Percentiles rank a stretch among this genome's conserved stretches.
These are phyloP conservation scores for Talaromyces sp. DNA, from an alignment of 2,329 filamentous ascomycete genomes.

Conservation along the genomic window DNA sequence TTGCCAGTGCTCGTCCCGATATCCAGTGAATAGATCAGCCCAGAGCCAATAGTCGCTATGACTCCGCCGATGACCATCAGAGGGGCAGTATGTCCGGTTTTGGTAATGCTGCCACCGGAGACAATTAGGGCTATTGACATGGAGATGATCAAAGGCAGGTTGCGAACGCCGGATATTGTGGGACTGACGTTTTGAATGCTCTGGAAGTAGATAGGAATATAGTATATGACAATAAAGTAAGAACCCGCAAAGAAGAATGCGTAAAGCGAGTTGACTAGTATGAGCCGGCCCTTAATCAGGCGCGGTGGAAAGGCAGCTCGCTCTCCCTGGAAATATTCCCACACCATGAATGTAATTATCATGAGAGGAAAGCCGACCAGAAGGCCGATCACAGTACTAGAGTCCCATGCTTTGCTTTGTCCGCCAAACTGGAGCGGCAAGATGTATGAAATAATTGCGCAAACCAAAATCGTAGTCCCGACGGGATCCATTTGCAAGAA, in stretches of 20 bases:
- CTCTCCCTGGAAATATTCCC: slow-evolving; percentile 16
- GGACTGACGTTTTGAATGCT: slow-evolving; percentile 25
- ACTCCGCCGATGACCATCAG: neutral
- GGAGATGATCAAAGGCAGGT: slow-evolving; percentile 36
- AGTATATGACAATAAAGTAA: slow-evolving; percentile 35
- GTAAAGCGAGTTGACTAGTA: slow-evolving; percentile 32
- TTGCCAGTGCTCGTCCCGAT: slow-evolving; percentile 21
- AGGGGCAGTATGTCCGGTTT: neutral
- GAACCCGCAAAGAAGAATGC: slow-evolving; percentile 34
- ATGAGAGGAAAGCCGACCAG: slow-evolving; percentile 22
- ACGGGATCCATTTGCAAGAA: slow-evolving; percentile 25
- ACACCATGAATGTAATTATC: slow-evolving; percentile 21
- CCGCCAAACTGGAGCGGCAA: slow-evolving; percentile 29
- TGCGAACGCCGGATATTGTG: slow-evolving; percentile 36
- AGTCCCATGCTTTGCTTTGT: slow-evolving; percentile 23
- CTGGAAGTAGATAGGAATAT: slow-evolving; percentile 20
- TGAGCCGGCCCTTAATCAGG: slow-evolving; percentile 34
- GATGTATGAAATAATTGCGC: slow-evolving; percentile 22
- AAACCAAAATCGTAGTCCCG: slow-evolving; percentile 23
- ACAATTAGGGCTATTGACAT: neutral
- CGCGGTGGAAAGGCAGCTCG: slow-evolving; percentile 21
- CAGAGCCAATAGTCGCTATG: slow-evolving; percentile 18
- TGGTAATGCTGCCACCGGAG: neutral
- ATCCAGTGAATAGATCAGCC: slow-evolving; percentile 33
- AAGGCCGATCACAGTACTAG: slow-evolving; percentile 21